Evolutionary conservation across 225 moss, liverwort and hornwort species (phyloP).

Genomic region (Physcomitrellopsis africana): DNA sequence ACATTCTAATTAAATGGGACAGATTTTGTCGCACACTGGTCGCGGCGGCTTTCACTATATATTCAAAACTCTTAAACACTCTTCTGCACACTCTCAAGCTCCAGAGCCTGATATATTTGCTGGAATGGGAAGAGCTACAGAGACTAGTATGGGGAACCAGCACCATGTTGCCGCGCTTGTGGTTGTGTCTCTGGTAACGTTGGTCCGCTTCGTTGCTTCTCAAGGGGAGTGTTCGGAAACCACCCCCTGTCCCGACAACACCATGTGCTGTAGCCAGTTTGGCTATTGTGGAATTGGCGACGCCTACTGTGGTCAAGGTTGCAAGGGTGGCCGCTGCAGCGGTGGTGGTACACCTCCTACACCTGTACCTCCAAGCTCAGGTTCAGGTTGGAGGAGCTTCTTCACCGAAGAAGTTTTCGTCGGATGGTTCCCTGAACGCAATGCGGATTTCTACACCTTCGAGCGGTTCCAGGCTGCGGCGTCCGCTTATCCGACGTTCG

Average conservation of each 20-base stretch:
- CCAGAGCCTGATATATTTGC: too few relatives aligned
- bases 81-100: too few relatives aligned
- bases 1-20: too few relatives aligned
- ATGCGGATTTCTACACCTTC: conserved; percentile 31
- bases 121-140: too few relatives aligned
- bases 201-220: neutral
- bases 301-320: neutral
- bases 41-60: too few relatives aligned
- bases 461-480: conserved; percentile 29
- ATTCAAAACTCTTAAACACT: too few relatives aligned
- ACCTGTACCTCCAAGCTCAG: neutral
- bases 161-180: neutral
- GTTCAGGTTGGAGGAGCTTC: conserved; percentile 24
- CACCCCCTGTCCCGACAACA: neutral
- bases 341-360: neutral
- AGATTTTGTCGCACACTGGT: too few relatives aligned
- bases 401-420: conserved; percentile 33
- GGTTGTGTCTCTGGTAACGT: neutral
- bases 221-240: neutral
- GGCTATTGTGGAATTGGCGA: neutral
- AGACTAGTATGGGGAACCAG: too few relatives aligned
- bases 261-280: neutral
- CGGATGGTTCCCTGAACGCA: conserved; percentile 38
- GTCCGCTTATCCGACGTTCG: conserved; percentile 17
- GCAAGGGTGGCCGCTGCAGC: neutral